Evolutionary conservation across 1,284 basidiomycete species (phyloP), one percentile per base, ranked within the genome.

Genomic region (Melampsora abietis-canadensis): DNA sequence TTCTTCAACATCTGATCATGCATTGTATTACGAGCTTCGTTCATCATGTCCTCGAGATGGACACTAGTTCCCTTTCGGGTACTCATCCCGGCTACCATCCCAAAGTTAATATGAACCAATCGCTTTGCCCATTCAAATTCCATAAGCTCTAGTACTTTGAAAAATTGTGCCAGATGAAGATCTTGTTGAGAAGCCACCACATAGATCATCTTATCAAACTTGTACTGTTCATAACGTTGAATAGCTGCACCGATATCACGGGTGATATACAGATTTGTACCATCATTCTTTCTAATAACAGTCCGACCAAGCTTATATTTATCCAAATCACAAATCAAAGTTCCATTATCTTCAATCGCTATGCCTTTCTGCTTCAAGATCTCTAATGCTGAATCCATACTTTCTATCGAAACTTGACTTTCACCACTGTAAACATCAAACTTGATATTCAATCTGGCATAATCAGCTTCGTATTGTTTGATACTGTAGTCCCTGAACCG

Each of bases 211-310:
- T 97, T 97, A 87, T 98, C 94, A 79, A 97, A 96, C 76, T 90
- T 87, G 86, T 93, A 93, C 81, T 91, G 89, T 78, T 92, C 89
- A 84, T 89, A 93, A 78, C 95, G 91, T 84, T 98, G 91, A 78
- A 91, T 89, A 0, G 94, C 94, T 61, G 90, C 95, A 61, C 90
- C 95, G 77, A 98, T 92, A 83, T 99, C 95, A 77, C 95, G 92
- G n/a, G 94, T 97, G 77, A 98, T 88, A 84, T 99, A 99, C 78
- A 98, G 94, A 0, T 92, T 92, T 6, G 95, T 97, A 30, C 95
- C 95, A 80, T 98, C 95, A 92, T 89, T 89, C 85, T 98, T 97
- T 79, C 91, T 85, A 75, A 98, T 86, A 76, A 98, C 91, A 8
- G 93, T 90, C 81, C 90, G 92, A 62, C 91, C 93, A 78, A 98